Base-by-base conservation (phyloP, 345 rosid genomes). In the Citrus medica region DNA sequence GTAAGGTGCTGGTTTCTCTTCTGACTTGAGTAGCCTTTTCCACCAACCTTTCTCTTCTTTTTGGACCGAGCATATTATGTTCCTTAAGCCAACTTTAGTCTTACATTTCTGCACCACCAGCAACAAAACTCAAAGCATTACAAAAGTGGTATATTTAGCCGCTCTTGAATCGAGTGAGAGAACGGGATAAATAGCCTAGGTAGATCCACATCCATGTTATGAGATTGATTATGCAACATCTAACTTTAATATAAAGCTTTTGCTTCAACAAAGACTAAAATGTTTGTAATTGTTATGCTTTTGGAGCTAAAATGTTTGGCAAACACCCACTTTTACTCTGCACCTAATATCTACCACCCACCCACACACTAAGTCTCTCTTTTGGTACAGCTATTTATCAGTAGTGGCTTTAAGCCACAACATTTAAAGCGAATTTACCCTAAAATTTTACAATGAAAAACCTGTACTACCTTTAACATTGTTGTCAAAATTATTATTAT, bases 1-100 rank as follows among this genome's bases (percentile, higher is more conserved):
- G 86, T 96, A 96, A 76, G 99, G 99, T 8, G 99, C 99, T 37
- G 99, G 97, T 79, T 94, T 96, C 83, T 84, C 95, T 80, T 91
- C 97, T 1, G 95, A 83, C 82, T 91, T 89, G 62, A 96, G 81
- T 8, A 96, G 82, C 76, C 98, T 88, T 86, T 90, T 87, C 99
- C 99, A 96, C 99, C 99, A 96, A 46, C 90, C 88, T 81, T 83
- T 94, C 84, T 96, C 94, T 80, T 91, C 92, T 82, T 96, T 96
- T 86, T 86, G 91, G 82, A 94, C 60, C 0, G 93, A 88, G 84
- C 97, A 91, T 69, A 91, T 79, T 66, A 94, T 96, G 83, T 94
- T 96, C 89, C 99, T 92, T 55, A 90, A 83, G 81, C 99, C 99
- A 76, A 82, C 89, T 67, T 92, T 92, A 75, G 93, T 88, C 79